Evolutionary conservation across 2,329 filamentous ascomycete genomes (phyloP).

Genomic region (Diaporthe helianthi): DNA sequence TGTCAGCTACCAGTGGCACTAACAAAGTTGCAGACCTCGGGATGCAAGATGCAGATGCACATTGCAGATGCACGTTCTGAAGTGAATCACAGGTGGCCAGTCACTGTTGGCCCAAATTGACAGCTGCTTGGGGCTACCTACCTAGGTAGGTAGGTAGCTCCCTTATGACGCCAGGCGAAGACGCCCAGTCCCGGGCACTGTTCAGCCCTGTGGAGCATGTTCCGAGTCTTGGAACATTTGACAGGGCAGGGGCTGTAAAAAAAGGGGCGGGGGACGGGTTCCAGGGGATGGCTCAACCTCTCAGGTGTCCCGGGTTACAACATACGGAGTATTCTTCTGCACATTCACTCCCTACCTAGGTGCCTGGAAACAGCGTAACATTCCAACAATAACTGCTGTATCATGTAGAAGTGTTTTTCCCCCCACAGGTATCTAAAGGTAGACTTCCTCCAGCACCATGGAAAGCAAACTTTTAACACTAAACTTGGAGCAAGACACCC

Average conservation of each 20-base stretch:
- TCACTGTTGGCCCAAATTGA: not conserved
- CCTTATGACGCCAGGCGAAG: too few species aligned
- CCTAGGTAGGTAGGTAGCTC: too few species aligned
- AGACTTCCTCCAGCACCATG: not conserved
- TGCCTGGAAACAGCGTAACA: not conserved
- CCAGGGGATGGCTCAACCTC: not conserved
- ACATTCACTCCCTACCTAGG: not conserved
- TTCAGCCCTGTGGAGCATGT: slow-evolving; percentile 25
- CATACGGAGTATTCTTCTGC: too few species aligned
- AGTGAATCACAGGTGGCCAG: slow-evolving; percentile 1
- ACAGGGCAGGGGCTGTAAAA: slow-evolving; percentile 9
- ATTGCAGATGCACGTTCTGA: not conserved
- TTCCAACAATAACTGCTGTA: not conserved
- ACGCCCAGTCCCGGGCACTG: slow-evolving; percentile 12
- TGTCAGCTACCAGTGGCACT: slow-evolving; percentile 7
- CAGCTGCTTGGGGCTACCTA: too few species aligned
- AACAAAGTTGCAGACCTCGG: slow-evolving; percentile 3
- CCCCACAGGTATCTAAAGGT: too few species aligned
- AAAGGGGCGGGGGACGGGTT: too few species aligned
- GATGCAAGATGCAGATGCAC: not conserved
- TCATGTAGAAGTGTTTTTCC: not conserved
- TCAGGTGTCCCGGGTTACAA: not conserved
- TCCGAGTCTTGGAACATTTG: slow-evolving; percentile 4
- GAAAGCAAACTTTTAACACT: not conserved
- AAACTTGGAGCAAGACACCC: not conserved